Conservation (phyloP, 768 basidiomycete species). For the Neoboletus magnificus region DNA sequence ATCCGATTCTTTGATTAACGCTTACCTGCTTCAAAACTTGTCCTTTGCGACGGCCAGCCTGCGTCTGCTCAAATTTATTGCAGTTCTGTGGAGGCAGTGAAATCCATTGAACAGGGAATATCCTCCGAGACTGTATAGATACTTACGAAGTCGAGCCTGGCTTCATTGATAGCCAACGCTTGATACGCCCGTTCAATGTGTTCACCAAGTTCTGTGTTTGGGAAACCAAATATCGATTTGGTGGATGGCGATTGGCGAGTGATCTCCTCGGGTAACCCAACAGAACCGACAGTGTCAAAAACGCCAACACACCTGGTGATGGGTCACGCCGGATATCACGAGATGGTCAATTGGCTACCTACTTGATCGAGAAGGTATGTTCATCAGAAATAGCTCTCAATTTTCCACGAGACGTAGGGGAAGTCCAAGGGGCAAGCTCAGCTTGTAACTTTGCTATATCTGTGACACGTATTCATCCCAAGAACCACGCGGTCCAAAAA, state of each 20-base stretch:
- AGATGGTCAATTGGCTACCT: conserved; percentile 10
- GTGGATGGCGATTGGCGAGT: conserved; percentile 42
- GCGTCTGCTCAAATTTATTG: conserved; percentile 61
- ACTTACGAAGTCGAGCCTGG: conserved; percentile 64
- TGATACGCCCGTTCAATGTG: conserved; percentile 68
- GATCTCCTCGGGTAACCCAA: conserved; percentile 68
- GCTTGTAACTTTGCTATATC: conserved; percentile 39
- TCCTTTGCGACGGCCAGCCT: conserved; percentile 46
- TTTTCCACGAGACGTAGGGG: conserved; percentile 51
- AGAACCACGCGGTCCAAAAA: background rate
- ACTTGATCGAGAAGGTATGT: conserved; percentile 63
- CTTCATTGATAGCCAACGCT: conserved; percentile 67
- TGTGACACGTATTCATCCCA: conserved; percentile 12
- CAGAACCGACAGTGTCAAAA: conserved; percentile 74
- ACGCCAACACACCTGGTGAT: conserved; percentile 60
- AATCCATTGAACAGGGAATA: background rate
- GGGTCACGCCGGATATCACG: conserved; percentile 1
- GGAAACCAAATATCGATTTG: conserved; percentile 61
- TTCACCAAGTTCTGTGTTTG: conserved; percentile 53
- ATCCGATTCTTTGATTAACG: background rate
- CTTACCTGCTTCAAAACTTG: conserved; percentile 63
- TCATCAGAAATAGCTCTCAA: conserved; percentile 45
- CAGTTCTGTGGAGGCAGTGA: conserved; percentile 40
- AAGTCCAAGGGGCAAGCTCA: conserved; percentile 53
- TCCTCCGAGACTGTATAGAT: background rate